Evolutionary conservation across 495 filamentous ascomycete species (phyloP).

Genomic region (Penicillium manginii): DNA sequence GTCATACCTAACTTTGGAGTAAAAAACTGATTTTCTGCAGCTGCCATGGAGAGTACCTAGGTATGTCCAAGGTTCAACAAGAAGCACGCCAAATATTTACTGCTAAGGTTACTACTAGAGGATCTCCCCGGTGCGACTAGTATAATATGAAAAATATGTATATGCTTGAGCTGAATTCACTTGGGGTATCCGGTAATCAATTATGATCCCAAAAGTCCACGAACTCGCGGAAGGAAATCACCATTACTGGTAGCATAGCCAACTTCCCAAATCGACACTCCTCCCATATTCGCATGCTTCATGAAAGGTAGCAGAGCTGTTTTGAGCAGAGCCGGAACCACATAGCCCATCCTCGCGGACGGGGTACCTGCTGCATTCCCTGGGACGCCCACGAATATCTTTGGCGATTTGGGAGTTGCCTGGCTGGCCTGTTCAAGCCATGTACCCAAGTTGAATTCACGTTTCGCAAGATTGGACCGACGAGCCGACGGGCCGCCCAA

Average conservation of each 20-base stretch:
- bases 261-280: constrained; percentile 8
- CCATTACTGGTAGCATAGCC: constrained; percentile 5
- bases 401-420: not conserved
- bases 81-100: too few species aligned
- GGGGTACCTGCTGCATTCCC: not conserved
- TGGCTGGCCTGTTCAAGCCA: constrained; percentile 6
- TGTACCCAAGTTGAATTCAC: constrained; percentile 5
- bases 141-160: too few species aligned
- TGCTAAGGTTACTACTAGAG: too few species aligned
- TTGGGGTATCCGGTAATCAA: too few species aligned
- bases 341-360: constrained; percentile 8
- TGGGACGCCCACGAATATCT: constrained; percentile 12
- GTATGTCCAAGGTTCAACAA: too few species aligned
- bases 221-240: constrained; percentile 2
- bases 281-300: not conserved
- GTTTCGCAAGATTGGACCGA: constrained; percentile 4
- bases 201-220: not conserved
- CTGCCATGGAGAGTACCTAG: too few species aligned
- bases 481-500: not conserved
- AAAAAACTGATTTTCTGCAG: too few species aligned
- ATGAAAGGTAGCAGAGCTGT: constrained; percentile 2
- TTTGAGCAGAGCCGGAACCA: not conserved
- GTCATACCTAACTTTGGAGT: too few species aligned
- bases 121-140: too few species aligned
- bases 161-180: too few species aligned